Percentiles rank a stretch among this genome's conserved stretches.
phyloP scores from a whole-genome alignment of 2,329 filamentous ascomycete species.

The Penicillium sp. region DNA sequence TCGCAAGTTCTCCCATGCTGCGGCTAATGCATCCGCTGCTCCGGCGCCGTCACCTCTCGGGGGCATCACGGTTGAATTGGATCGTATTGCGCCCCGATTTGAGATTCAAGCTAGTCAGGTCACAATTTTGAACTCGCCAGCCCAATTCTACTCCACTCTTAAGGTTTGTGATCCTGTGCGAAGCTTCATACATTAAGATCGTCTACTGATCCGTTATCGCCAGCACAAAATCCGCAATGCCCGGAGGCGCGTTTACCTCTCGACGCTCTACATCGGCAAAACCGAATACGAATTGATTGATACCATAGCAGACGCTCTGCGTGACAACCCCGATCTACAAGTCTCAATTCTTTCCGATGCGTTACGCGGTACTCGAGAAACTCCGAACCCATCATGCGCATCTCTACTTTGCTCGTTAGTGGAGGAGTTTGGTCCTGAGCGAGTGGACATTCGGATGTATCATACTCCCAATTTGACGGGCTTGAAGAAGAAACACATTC shows the following conservation, averaged over 20 bases:
- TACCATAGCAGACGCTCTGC: constrained; percentile 73
- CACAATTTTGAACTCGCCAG: constrained; percentile 72
- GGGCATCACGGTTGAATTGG: constrained; percentile 71
- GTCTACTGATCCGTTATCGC: background rate
- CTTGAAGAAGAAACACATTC: constrained; percentile 77
- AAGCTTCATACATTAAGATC: background rate
- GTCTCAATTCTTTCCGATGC: constrained; percentile 91
- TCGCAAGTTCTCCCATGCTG: constrained; percentile 41
- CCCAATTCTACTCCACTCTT: constrained; percentile 87
- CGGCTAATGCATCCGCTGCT: constrained; percentile 25
- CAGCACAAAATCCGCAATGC: constrained; percentile 80
- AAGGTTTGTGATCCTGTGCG: constrained; percentile 59
- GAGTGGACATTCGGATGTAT: constrained; percentile 95
- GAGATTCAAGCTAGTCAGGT: constrained; percentile 81
- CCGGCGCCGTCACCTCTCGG: constrained; percentile 53
- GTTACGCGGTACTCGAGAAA: constrained; percentile 86
- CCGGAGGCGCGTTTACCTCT: constrained; percentile 79
- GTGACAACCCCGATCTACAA: constrained; percentile 71
- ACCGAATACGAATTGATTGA: constrained; percentile 85
- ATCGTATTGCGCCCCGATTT: constrained; percentile 87
- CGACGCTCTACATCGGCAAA: constrained; percentile 96
- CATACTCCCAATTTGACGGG: constrained; percentile 96
- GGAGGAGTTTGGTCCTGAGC: constrained; percentile 75
- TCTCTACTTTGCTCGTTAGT: constrained; percentile 85
- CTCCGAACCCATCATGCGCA: constrained; percentile 80